Base-by-base conservation (phyloP, 208 protist species). In the Leishmania gerbilli region DNA sequence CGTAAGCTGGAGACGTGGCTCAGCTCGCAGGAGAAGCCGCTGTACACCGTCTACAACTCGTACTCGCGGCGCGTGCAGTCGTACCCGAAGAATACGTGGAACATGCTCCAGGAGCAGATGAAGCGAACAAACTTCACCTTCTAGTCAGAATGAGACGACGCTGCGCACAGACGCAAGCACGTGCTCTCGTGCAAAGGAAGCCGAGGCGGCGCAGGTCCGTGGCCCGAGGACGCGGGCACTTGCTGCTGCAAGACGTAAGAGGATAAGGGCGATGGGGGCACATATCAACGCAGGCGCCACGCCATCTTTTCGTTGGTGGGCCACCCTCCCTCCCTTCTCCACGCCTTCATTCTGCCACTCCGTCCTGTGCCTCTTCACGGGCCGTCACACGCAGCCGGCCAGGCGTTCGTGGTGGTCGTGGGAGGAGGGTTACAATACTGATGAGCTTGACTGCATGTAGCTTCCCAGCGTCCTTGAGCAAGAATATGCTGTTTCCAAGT, bases 41-140 rank as follows among this genome's bases (percentile, higher is more conserved):
- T 99, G 80, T 89, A 82, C 69, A 82, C 98, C 17, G 80, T 88
- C 56, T 99, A 99, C 89, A 98, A 99, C 88, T 89, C 96, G 34
- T 97, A 94, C 91, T 96, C 95, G 27, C 85, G 96, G 82, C 84
- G 75, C 34, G 87, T 99, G 40, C 90, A 98, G 89, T 92, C 90
- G 69, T 92, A 90, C 74, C 86, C 89, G 31, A 94, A 92, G 84
- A 93, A 88, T 80, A 93, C 86, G 37, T 91, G 90, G 90, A 80
- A 82, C 74, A 92, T 92, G 89, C 83, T 92, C 15, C 79, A 85
- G 68, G 87, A 92, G 65, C 82, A 92, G 74, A 82, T 92, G 76
- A 83, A 81, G 71, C 75, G 76, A 51, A 87, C 78, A 3, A 79
- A 82, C 79, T 89, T 89, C 80, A 89, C 75, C 24, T 89, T 89